These are phyloP conservation scores for Cytospora piceicola DNA, from an alignment of 2,329 filamentous ascomycete species.

Conservation along the genomic window DNA sequence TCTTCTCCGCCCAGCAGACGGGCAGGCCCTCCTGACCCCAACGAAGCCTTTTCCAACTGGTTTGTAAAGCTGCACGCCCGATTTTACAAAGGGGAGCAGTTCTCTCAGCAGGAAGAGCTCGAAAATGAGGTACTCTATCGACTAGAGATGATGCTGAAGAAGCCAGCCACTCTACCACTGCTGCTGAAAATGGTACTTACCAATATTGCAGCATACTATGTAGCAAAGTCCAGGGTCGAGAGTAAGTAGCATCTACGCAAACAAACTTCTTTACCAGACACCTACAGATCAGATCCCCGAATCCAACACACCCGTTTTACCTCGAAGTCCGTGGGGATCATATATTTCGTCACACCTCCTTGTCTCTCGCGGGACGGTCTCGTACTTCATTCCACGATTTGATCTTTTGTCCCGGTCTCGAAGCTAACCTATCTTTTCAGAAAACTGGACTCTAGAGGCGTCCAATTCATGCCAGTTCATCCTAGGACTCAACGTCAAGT, in stretches of 20 bases:
- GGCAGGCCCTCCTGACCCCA: conserved; percentile 53
- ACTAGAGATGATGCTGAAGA: conserved; percentile 72
- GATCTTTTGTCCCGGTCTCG: conserved; percentile 9
- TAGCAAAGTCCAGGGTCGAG: conserved; percentile 65
- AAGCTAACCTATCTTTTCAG: conserved; percentile 38
- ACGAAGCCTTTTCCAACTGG: conserved; percentile 73
- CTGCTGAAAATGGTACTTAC: conserved; percentile 81
- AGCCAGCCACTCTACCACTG: conserved; percentile 64
- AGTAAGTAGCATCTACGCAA: conserved; percentile 45
- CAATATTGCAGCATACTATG: conserved; percentile 82
- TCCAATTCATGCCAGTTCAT: conserved; percentile 65
- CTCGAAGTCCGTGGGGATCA: neutral
- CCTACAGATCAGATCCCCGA: neutral
- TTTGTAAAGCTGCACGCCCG: conserved; percentile 85
- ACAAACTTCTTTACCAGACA: neutral
- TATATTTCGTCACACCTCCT: conserved; percentile 10
- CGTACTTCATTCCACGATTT: too few relatives aligned
- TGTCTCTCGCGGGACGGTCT: too few relatives aligned
- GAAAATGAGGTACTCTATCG: conserved; percentile 85
- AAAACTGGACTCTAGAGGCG: conserved; percentile 50
- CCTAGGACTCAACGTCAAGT: conserved; percentile 77
- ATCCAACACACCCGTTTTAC: neutral
- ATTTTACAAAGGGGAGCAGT: conserved; percentile 77
- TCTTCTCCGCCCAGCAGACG: conserved; percentile 40
- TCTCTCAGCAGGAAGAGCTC: conserved; percentile 76